Conservation (phyloP, 2,329 filamentous ascomycete species). For the Ceratocystis lukuohia region DNA sequence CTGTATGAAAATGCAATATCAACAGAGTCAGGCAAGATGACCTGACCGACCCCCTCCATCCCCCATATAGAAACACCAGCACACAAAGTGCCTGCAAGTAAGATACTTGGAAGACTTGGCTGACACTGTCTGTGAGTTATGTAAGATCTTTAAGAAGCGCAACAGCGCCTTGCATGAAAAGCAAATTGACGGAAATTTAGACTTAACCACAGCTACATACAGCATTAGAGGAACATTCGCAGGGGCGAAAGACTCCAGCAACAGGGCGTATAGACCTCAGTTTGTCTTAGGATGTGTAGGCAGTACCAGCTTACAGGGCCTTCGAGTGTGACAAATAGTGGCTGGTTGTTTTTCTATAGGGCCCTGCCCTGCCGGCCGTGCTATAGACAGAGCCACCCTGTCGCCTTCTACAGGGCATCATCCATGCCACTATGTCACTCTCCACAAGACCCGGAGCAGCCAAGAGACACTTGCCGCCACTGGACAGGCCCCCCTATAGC, state of each 20-base stretch:
- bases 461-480: background rate
- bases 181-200: background rate
- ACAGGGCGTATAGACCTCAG: no score
- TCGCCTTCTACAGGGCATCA: background rate
- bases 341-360: background rate
- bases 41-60: no score
- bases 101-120: slow-evolving; percentile 8
- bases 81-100: background rate
- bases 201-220: background rate
- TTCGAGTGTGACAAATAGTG: no score
- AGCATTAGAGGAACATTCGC: no score
- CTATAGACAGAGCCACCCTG: background rate
- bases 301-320: background rate
- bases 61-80: background rate
- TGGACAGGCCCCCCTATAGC: background rate
- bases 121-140: slow-evolving; percentile 2
- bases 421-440: background rate
- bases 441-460: background rate
- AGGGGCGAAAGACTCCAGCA: no score
- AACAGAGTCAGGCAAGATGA: no score
- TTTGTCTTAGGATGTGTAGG: background rate
- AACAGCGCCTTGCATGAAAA: slow-evolving; percentile 7
- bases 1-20: no score
- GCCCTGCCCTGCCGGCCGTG: background rate
- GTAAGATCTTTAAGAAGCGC: slow-evolving; percentile 4